phyloP scores from a whole-genome alignment of 129 eudicot species.

The Ambrosia trifida region DNA sequence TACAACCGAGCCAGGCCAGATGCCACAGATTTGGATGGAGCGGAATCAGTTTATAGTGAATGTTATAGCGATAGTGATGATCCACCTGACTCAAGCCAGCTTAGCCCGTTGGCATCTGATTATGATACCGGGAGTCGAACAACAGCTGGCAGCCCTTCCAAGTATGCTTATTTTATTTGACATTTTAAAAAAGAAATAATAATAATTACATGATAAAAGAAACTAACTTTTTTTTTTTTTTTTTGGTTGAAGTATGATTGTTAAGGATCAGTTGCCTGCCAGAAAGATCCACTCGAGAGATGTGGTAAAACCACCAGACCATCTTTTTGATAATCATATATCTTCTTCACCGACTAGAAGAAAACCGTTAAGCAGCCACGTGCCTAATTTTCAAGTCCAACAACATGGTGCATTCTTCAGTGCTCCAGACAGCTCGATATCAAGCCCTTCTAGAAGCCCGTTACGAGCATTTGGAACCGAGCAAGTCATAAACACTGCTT shows the following conservation, averaged over 20 bases:
- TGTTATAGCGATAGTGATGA: conserved; percentile 90
- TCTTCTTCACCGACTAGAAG: conserved; percentile 65
- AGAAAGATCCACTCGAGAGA: conserved; percentile 43
- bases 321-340: conserved; percentile 43
- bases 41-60: conserved; percentile 76
- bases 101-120: conserved; percentile 83
- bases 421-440: conserved; percentile 95
- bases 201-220: conserved; percentile 7
- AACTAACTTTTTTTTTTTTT: conserved; percentile 21
- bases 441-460: conserved; percentile 99
- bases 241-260: conserved; percentile 52
- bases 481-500: conserved; percentile 58
- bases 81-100: conserved; percentile 78
- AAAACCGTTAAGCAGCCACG: conserved; percentile 60
- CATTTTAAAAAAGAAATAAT: background rate
- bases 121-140: conserved; percentile 71
- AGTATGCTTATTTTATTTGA: conserved; percentile 43
- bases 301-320: conserved; percentile 53
- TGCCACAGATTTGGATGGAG: conserved; percentile 63
- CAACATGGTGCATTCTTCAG: conserved; percentile 66
- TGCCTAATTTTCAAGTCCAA: conserved; percentile 70
- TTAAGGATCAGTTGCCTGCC: conserved; percentile 57
- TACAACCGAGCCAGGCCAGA: conserved; percentile 63
- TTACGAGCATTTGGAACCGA: conserved; percentile 67
- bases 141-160: conserved; percentile 81